These are phyloP conservation scores for Mycena amicta DNA, from an alignment of 768 basidiomycete species.

Conservation along the genomic window DNA sequence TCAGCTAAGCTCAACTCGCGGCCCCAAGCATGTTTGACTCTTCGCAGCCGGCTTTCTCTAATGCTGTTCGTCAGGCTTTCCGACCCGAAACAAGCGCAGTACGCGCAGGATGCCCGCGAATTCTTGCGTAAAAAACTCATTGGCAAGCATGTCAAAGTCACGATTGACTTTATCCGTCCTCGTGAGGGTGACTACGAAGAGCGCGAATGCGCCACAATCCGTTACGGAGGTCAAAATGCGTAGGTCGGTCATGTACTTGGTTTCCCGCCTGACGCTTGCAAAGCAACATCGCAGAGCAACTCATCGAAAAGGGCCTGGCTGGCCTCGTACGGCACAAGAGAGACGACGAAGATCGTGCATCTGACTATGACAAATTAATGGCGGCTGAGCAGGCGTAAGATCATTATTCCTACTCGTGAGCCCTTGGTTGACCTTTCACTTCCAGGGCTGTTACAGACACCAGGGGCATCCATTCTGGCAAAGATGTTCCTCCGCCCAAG, in stretches of 20 bases:
- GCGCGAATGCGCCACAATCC: slow-evolving; percentile 88
- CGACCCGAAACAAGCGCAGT: slow-evolving; percentile 84
- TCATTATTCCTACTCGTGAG: background rate
- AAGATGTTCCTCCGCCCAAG: slow-evolving; percentile 79
- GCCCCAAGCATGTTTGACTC: slow-evolving; percentile 62
- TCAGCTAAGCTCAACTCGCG: slow-evolving; percentile 86
- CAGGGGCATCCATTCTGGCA: slow-evolving; percentile 90
- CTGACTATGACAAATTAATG: slow-evolving; percentile 95
- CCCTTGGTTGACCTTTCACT: slow-evolving; percentile 14
- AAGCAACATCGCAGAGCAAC: slow-evolving; percentile 89
- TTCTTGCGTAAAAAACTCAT: slow-evolving; percentile 91
- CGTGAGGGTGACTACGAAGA: slow-evolving; percentile 93
- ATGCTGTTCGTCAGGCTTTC: slow-evolving; percentile 55
- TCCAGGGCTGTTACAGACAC: slow-evolving; percentile 73
- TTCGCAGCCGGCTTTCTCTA: background rate
- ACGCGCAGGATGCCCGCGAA: slow-evolving; percentile 91
- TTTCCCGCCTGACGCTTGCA: slow-evolving; percentile 6
- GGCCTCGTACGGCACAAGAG: slow-evolving; percentile 89
- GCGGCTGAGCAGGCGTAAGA: slow-evolving; percentile 89
- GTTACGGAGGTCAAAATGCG: slow-evolving; percentile 80
- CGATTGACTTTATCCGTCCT: slow-evolving; percentile 88
- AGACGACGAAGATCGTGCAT: slow-evolving; percentile 95
- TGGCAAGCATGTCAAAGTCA: slow-evolving; percentile 83
- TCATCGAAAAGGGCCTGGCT: slow-evolving; percentile 92
- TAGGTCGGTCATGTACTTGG: slow-evolving; percentile 40